Conservation (phyloP, 108 stramenopile species). For the Cyclotella atomus region DNA sequence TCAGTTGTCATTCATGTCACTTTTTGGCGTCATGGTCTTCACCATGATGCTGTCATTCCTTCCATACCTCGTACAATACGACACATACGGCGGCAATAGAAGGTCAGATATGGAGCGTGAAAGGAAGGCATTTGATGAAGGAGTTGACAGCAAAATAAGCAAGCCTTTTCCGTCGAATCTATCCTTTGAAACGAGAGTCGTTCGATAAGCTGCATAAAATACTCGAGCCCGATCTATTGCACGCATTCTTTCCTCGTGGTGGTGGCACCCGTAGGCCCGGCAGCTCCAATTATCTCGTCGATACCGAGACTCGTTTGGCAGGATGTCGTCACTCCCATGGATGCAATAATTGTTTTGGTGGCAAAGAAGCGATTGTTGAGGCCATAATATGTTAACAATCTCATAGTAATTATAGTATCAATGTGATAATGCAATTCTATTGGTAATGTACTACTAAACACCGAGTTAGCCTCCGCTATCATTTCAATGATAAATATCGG, state of each 20-base stretch:
- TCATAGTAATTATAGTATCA: no score
- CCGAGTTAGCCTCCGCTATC: no score
- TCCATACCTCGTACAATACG: background rate
- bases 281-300: background rate
- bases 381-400: background rate
- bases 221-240: background rate
- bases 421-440: no score
- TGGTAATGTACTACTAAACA: no score
- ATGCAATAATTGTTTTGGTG: background rate
- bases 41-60: background rate
- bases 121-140: background rate
- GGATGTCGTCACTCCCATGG: background rate
- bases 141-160: background rate
- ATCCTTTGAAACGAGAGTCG: background rate
- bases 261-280: background rate
- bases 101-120: background rate
- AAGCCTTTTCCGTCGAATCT: background rate
- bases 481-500: no score
- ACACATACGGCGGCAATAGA: background rate
- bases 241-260: background rate
- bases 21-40: background rate
- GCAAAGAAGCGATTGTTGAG: background rate
- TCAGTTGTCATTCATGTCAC: background rate
- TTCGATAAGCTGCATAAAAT: background rate
- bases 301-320: background rate